These are phyloP conservation scores for Hyaloscypha variabilis DNA, from an alignment of 495 filamentous ascomycete species.

Conservation along the genomic window DNA sequence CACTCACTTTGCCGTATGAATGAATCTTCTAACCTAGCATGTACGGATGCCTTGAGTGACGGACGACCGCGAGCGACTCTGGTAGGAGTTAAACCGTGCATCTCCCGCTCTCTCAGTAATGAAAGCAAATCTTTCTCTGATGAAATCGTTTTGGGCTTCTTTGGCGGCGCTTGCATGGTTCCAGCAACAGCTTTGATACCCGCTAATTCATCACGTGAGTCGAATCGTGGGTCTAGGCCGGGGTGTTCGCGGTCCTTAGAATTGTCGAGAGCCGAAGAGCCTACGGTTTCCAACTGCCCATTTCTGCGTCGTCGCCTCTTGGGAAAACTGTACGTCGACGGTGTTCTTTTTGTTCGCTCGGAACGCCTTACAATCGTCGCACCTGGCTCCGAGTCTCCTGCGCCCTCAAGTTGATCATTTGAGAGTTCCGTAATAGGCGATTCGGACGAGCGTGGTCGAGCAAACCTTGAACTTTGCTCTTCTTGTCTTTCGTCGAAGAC, in stretches of 20 bases:
- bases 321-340: background rate
- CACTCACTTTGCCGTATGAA: conserved; percentile 48
- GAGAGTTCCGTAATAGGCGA: background rate
- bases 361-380: background rate
- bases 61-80: conserved; percentile 3
- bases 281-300: background rate
- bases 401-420: background rate
- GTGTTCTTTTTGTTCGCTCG: background rate
- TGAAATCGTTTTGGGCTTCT: background rate
- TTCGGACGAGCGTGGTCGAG: background rate
- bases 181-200: conserved; percentile 1
- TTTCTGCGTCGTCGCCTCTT: background rate
- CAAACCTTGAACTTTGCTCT: background rate
- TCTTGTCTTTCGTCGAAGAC: background rate
- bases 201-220: background rate
- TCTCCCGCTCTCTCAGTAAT: conserved; percentile 23
- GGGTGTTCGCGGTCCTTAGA: no score
- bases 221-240: background rate
- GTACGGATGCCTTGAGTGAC: conserved; percentile 40
- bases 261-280: background rate
- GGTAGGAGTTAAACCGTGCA: conserved; percentile 11
- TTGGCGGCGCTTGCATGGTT: background rate
- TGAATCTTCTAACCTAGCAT: conserved; percentile 45
- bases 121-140: background rate
- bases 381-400: background rate